Percentiles rank a stretch among this genome's conserved stretches.
phyloP scores from a whole-genome alignment of 208 protist species.

The Wallacemonas collosoma region DNA sequence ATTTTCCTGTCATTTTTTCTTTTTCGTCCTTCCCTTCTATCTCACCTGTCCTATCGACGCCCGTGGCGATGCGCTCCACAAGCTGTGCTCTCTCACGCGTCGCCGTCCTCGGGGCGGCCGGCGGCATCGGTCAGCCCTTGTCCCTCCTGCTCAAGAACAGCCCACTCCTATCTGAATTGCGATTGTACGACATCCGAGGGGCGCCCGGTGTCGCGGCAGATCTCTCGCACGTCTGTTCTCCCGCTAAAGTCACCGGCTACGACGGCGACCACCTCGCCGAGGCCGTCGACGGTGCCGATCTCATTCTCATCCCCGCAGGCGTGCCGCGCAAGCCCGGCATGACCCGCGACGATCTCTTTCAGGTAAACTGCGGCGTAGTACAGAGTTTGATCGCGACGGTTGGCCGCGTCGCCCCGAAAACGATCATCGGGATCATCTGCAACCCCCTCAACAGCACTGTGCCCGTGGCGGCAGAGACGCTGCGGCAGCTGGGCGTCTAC shows the following conservation, averaged over 20 bases:
- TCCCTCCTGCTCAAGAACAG: slow-evolving; percentile 93
- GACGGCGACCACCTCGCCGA: slow-evolving; percentile 63
- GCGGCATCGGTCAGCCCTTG: slow-evolving; percentile 97
- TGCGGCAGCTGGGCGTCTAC: slow-evolving; percentile 88
- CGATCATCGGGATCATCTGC: slow-evolving; percentile 90
- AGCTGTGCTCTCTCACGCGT: slow-evolving; percentile 33
- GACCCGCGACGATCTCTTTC: slow-evolving; percentile 97
- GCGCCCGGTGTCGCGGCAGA: slow-evolving; percentile 88
- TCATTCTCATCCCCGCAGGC: slow-evolving; percentile 94
- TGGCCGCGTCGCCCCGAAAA: slow-evolving; percentile 86
- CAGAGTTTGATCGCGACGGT: slow-evolving; percentile 79
- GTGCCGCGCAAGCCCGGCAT: slow-evolving; percentile 97
- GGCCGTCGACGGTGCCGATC: slow-evolving; percentile 71
- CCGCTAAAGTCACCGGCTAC: slow-evolving; percentile 76
- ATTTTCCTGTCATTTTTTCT: neutral
- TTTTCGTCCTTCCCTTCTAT: neutral
- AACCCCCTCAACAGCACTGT: slow-evolving; percentile 97
- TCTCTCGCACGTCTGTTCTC: slow-evolving; percentile 86
- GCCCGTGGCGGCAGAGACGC: slow-evolving; percentile 92
- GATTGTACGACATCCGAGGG: slow-evolving; percentile 91
- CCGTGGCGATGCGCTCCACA: neutral
- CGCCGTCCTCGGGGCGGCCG: slow-evolving; percentile 93
- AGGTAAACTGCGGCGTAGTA: slow-evolving; percentile 94
- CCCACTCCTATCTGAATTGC: slow-evolving; percentile 72
- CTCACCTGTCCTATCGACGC: neutral